Base-by-base conservation (phyloP, 208 protist genomes). In the Trypanosoma brucei region DNA sequence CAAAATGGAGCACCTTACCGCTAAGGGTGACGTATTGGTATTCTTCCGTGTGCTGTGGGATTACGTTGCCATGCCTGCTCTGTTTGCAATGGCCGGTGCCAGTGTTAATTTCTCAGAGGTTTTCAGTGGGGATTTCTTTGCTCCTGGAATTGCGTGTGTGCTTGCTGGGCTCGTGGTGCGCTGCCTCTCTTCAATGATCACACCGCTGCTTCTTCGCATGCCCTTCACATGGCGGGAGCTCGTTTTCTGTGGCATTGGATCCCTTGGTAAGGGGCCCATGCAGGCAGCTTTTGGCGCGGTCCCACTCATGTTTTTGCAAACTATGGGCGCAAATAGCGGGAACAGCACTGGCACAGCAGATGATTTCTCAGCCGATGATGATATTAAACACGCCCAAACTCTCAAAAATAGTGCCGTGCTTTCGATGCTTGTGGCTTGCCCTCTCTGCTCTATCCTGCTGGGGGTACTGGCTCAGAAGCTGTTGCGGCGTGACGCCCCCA, bases 341-440 rank as follows among this genome's bases (percentile, higher is more conserved):
- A 22, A 75, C 30, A 59, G 50, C 0, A 50, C 33, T 0, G 70
- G 75, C 37, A 78, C 55, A 30, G 78, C 72, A 22, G 22, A 52
- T 39, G 76, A 72, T 45, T 64, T 68, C 40, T 51, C 54, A 13
- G 72, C 69, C 22, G 0, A 61, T 34, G 42, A 58, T 37, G 69
- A 65, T 14, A 40, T 79, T 3, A 60, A 40, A 42, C 66, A 71
- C 51, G 72, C 70, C 34, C 60, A 58, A 31, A 78, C 74, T 42
- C 68, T 86, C 70, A 78, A 81, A 49, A 86, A 86, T 55, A 76
- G 69, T 9, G 76, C 80, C 35, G 62, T 86, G 5, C 51, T 86
- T 9, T 67, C 68, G 22, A 70, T 81, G 35, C 64, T 86, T n/a
- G 64, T 86, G 3, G 76, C 80, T 8, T 86, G 72, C 39, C 72